Percentiles rank a stretch among this genome's conserved stretches.
These are phyloP conservation scores for Elongisporangium senticosum DNA, from an alignment of 352 stramenopile species.

Conservation along the genomic window DNA sequence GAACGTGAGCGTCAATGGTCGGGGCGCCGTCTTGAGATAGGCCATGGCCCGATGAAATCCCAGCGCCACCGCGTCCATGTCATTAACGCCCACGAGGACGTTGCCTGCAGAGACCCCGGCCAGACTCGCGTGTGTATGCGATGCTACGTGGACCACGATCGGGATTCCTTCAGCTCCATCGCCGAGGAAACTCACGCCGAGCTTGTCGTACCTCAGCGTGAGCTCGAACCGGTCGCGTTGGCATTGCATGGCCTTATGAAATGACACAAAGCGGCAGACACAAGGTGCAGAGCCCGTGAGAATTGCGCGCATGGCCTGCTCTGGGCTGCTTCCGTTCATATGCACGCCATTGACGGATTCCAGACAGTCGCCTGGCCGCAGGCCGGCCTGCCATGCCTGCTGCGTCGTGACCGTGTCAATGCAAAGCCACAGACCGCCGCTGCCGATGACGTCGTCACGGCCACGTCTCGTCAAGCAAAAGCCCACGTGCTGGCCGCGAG, in stretches of 20 bases:
- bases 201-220: conserved; percentile 24
- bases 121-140: neutral
- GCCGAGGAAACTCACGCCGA: conserved; percentile 39
- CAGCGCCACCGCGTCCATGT: conserved; percentile 32
- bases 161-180: conserved; percentile 39
- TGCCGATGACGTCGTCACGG: conserved; percentile 4
- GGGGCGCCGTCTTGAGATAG: conserved; percentile 23
- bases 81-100: conserved; percentile 52
- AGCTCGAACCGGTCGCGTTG: conserved; percentile 30
- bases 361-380: conserved; percentile 52
- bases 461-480: conserved; percentile 23
- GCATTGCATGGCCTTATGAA: conserved; percentile 10
- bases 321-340: conserved; percentile 25
- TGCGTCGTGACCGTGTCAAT: conserved; percentile 24
- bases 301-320: conserved; percentile 29
- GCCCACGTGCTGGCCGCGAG: conserved; percentile 14
- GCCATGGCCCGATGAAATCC: conserved; percentile 33
- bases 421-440: conserved; percentile 10
- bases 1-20: conserved; percentile 46
- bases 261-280: conserved; percentile 44
- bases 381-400: conserved; percentile 35
- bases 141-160: conserved; percentile 34
- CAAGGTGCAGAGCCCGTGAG: conserved; percentile 17
- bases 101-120: conserved; percentile 29
- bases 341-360: conserved; percentile 33